Evolutionary conservation across 176 grass and related monocot genomes (phyloP).

Genomic region (Carex myosuroides): DNA sequence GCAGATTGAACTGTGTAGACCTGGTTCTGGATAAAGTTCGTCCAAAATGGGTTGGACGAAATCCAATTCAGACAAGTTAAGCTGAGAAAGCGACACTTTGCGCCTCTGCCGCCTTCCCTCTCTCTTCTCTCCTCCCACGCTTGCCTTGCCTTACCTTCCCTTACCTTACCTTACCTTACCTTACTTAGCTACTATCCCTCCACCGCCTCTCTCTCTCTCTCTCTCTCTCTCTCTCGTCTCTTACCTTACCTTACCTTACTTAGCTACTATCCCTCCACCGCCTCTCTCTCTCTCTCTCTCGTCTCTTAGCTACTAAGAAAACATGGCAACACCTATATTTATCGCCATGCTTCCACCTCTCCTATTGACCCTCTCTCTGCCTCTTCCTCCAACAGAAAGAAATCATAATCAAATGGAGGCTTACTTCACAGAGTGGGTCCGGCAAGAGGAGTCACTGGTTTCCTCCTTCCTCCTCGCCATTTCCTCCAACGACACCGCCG

Average conservation of each 20-base stretch:
- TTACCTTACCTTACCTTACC: not conserved
- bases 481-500: not conserved
- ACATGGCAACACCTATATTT: not conserved
- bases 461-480: constrained; percentile 37
- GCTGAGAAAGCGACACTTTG: not conserved
- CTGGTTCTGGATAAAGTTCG: too few species aligned
- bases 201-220: too few species aligned
- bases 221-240: too few species aligned
- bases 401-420: constrained; percentile 17
- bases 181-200: too few species aligned
- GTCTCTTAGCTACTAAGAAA: not conserved
- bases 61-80: too few species aligned
- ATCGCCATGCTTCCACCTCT: not conserved
- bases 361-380: not conserved
- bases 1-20: too few species aligned
- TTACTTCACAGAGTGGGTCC: constrained; percentile 50
- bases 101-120: not conserved
- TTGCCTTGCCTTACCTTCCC: too few species aligned
- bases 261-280: not conserved
- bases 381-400: too few species aligned
- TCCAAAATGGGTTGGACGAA: too few species aligned
- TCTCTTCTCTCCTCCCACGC: not conserved
- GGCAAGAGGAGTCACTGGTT: constrained; percentile 40
- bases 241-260: not conserved
- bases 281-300: constrained; percentile 1